Percentiles rank a stretch among this genome's conserved stretches.
phyloP scores from a whole-genome alignment of 495 filamentous ascomycete species.

The Penicillium daleae region DNA sequence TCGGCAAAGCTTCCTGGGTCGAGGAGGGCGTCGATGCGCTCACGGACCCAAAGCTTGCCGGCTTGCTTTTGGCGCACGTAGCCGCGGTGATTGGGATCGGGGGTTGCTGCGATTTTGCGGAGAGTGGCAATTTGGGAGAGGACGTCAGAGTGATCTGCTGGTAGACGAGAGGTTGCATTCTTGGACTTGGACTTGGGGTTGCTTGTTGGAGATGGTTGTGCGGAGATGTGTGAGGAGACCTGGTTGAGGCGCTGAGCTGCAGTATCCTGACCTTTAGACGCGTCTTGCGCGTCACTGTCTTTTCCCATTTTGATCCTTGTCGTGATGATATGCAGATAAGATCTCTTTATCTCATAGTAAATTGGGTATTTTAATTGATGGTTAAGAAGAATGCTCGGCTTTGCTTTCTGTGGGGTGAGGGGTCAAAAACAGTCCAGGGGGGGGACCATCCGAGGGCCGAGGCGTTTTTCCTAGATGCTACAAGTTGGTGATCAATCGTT shows the following conservation, averaged over 20 bases:
- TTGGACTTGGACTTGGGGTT: constrained; percentile 26
- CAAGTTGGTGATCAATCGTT: constrained; percentile 5
- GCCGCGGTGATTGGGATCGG: constrained; percentile 55
- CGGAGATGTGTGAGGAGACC: constrained; percentile 40
- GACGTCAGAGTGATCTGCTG: constrained; percentile 64
- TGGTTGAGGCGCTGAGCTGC: constrained; percentile 43
- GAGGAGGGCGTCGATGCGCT: constrained; percentile 59
- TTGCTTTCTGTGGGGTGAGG: constrained; percentile 2
- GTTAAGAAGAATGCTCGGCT: neutral
- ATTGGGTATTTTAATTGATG: neutral
- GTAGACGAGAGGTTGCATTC: constrained; percentile 40
- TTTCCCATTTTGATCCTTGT: constrained; percentile 23
- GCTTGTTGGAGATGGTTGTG: constrained; percentile 14
- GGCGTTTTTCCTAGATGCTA: constrained; percentile 15
- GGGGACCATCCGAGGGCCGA: constrained; percentile 22
- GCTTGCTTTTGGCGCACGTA: constrained; percentile 64
- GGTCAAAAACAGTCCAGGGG: constrained; percentile 4
- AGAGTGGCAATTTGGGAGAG: constrained; percentile 56
- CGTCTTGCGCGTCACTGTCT: constrained; percentile 16
- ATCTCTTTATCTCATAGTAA: neutral
- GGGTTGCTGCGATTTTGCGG: constrained; percentile 53
- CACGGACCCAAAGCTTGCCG: constrained; percentile 68
- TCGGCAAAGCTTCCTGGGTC: constrained; percentile 58
- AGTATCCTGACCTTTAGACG: constrained; percentile 19
- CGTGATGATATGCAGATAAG: neutral